Evolutionary conservation across 1,139 yeast species (phyloP), one percentile per base, ranked within the genome.

Genomic region (Blastobotrys persicus): DNA sequence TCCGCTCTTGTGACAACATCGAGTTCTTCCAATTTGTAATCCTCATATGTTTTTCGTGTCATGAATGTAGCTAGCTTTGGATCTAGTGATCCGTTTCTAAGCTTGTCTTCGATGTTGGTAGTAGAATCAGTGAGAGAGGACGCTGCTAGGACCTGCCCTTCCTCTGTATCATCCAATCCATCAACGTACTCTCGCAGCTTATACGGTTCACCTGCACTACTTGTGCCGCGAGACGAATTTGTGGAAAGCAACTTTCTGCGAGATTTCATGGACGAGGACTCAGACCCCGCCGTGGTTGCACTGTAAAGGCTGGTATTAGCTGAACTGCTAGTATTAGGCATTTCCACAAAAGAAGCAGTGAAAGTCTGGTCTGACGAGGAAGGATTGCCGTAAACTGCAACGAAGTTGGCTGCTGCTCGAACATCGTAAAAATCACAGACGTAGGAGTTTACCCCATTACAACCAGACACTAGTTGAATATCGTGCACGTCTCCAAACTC

Each of bases 371-470:
- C n/a, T 4, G 41, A 4, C 28, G 3, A 6, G 11, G 41, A 37
- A 4, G 28, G 41, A 4, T 18, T 18, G 17, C 41, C 41, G 41
- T 56, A 47, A 14, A 55, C 47, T 1, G 52, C 50, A 2, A 33
- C 47, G 41, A 46, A 48, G 31, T 44, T 46, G 32, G 49, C 58
- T 56, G 73, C 65, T 16, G 66, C 61, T 33, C 73, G 60, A 31
- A 69, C 55, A 49, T 72, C 74, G 50, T 55, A 68, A 53, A 59
- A 72, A n/a, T 65, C 67, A 47, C 74, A 68, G 26, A 59, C 47
- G 42, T 62, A 64, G 26, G 19, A 11, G 9, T 4, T 13, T 7
- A 13, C 6, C n/a, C n/a, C 14, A 32, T 32, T 32, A 13, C 37
- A n/a, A 11, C 72, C 71, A 53, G 59, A 63, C 40, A 56, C 60